phyloP scores from a whole-genome alignment of 1,284 basidiomycete species.

The Meripilus lineatus region DNA sequence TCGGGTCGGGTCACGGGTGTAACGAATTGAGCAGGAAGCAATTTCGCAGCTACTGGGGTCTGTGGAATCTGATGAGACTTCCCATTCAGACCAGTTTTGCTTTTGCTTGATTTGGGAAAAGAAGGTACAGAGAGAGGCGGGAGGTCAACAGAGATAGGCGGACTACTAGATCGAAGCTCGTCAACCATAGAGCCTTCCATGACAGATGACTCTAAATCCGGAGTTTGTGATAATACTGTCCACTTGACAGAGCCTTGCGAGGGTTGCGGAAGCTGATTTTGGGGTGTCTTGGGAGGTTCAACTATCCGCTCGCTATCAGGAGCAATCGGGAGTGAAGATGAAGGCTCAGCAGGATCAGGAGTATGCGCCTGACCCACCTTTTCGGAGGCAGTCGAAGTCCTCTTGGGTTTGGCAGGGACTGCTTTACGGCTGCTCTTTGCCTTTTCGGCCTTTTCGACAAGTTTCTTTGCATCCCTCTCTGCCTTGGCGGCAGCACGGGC shows the following conservation, averaged over 20 bases:
- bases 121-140: conserved; percentile 5
- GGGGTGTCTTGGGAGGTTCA: not conserved
- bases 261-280: not conserved
- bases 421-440: conserved; percentile 7
- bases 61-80: not conserved
- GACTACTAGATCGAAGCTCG: conserved; percentile 35
- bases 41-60: not conserved
- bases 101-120: conserved; percentile 1
- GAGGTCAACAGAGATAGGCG: conserved; percentile 11
- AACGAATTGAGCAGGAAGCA: not conserved
- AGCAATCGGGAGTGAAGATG: not conserved
- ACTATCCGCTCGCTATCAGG: not conserved
- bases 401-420: not conserved
- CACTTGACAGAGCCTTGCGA: conserved; percentile 15
- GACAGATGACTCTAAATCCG: conserved; percentile 16
- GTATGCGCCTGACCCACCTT: too few species aligned
- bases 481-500: conserved; percentile 8
- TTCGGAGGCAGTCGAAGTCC: too few species aligned
- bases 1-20: conserved; percentile 7
- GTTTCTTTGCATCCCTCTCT: conserved; percentile 15
- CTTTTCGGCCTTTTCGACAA: conserved; percentile 16
- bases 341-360: not conserved
- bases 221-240: conserved; percentile 16
- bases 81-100: not conserved
- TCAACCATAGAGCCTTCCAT: conserved; percentile 28